Base-by-base conservation (phyloP, 176 grass and related monocot species). In the Pontederia paniculata region DNA sequence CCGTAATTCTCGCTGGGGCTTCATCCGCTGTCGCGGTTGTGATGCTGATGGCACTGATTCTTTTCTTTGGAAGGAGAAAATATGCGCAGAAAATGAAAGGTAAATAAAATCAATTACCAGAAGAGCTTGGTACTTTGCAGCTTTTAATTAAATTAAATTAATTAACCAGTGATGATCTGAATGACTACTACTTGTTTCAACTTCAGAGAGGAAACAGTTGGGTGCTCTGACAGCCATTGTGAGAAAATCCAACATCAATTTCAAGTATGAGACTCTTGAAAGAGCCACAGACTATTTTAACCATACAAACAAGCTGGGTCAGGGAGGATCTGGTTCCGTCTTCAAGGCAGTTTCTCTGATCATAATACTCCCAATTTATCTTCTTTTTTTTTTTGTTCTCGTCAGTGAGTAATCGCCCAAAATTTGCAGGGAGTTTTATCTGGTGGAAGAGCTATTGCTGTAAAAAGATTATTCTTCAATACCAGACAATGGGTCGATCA, bases 401-500 rank as follows among this genome's bases (percentile, higher is more conserved):
- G 17, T 48, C 47, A 60, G 12, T 45, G 10, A 62, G 11, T 21
- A 2, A 9, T 13, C 45, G 42, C 14, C 17, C 42, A 4, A n/a
- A 9, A 23, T 45, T 42, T n/a, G 19, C 22, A 53, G 63, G 63
- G 48, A 42, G 25, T 66, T 52, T 13, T 66, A 17, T 49, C n/a
- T 20, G 63, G 52, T 66, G 49, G 48, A 28, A 66, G 23, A 42
- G 10, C 25, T 66, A 25, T 53, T 41, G 63, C 63, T 21, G 63
- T 66, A 14, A 66, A 66, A 49, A 66, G 25, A 52, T 52, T 66
- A 42, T 66, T 52, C 42, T 66, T 17, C 16, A 51, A 53, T 43
- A 53, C 63, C 19, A 51, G 63, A 48, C 63, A 66, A 42, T 66
- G 63, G 63, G 60, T 63, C 2, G 63, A 66, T 52, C 48, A 66